These are phyloP conservation scores for Skeletonema marinoi DNA, from an alignment of 108 stramenopile genomes.

Conservation along the genomic window DNA sequence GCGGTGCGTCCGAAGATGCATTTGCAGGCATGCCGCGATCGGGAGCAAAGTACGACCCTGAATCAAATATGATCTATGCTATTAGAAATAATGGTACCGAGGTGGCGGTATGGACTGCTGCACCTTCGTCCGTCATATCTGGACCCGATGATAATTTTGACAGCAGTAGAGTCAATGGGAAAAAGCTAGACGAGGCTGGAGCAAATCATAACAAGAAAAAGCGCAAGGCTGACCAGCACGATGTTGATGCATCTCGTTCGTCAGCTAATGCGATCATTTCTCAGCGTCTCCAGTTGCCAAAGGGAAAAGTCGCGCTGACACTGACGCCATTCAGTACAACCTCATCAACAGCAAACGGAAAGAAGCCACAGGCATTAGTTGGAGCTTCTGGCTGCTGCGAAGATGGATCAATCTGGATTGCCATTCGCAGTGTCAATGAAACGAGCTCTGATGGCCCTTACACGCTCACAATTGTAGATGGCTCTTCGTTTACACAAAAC, in stretches of 20 bases:
- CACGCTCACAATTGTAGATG: constrained; percentile 27
- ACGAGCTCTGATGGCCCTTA: constrained; percentile 5
- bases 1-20: background rate
- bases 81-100: constrained; percentile 45
- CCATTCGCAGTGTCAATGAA: constrained; percentile 10
- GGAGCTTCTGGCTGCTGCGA: constrained; percentile 48
- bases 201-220: constrained; percentile 14
- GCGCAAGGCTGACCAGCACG: constrained; percentile 15
- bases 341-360: constrained; percentile 8
- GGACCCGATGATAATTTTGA: constrained; percentile 38
- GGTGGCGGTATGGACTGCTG: constrained; percentile 46
- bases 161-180: background rate
- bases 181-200: background rate
- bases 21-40: constrained; percentile 25
- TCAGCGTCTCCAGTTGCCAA: constrained; percentile 27
- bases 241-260: background rate
- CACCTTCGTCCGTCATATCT: constrained; percentile 37
- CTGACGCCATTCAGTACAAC: constrained; percentile 33
- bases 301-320: constrained; percentile 24
- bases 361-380: constrained; percentile 10
- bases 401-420: constrained; percentile 48
- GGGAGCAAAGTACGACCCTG: constrained; percentile 41
- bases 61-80: constrained; percentile 39
- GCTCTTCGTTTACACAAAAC: constrained; percentile 18
- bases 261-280: constrained; percentile 13